Percentiles rank a stretch among this genome's conserved stretches.
These are phyloP conservation scores for Sistotremastrum suecicum DNA, from an alignment of 768 basidiomycete genomes.

Conservation along the genomic window DNA sequence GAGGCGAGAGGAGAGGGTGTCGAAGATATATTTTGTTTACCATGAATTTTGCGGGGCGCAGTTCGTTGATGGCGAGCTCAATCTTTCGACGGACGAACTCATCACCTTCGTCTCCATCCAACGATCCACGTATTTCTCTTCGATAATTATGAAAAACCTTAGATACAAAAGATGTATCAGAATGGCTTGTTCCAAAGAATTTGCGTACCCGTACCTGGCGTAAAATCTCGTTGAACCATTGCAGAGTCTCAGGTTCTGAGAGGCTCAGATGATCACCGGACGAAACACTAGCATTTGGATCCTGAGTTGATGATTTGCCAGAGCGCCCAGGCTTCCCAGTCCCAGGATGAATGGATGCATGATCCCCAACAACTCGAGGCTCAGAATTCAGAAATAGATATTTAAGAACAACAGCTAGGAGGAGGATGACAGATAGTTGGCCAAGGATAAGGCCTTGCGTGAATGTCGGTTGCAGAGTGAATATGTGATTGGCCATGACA, in stretches of 20 bases:
- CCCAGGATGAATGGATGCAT: slow-evolving; percentile 1
- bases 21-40: slow-evolving; percentile 24
- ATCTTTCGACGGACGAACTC: slow-evolving; percentile 69
- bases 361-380: slow-evolving; percentile 12
- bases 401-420: slow-evolving; percentile 71
- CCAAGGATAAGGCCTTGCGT: slow-evolving; percentile 91
- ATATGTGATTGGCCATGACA: slow-evolving; percentile 33
- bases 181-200: neutral
- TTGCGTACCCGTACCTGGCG: slow-evolving; percentile 43
- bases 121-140: slow-evolving; percentile 58
- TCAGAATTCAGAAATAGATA: slow-evolving; percentile 86
- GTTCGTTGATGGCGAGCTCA: slow-evolving; percentile 69
- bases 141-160: slow-evolving; percentile 65
- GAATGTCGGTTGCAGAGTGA: slow-evolving; percentile 77
- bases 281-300: neutral
- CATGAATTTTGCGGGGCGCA: slow-evolving; percentile 55
- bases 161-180: neutral
- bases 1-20: neutral
- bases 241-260: slow-evolving; percentile 48
- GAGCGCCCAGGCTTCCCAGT: slow-evolving; percentile 1
- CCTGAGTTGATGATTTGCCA: neutral
- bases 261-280: neutral
- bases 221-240: slow-evolving; percentile 84
- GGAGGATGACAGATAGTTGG: slow-evolving; percentile 73
- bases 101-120: slow-evolving; percentile 60